These are phyloP conservation scores for Thalassiosira livingstoniorum DNA, from an alignment of 352 stramenopile genomes.

Conservation along the genomic window DNA sequence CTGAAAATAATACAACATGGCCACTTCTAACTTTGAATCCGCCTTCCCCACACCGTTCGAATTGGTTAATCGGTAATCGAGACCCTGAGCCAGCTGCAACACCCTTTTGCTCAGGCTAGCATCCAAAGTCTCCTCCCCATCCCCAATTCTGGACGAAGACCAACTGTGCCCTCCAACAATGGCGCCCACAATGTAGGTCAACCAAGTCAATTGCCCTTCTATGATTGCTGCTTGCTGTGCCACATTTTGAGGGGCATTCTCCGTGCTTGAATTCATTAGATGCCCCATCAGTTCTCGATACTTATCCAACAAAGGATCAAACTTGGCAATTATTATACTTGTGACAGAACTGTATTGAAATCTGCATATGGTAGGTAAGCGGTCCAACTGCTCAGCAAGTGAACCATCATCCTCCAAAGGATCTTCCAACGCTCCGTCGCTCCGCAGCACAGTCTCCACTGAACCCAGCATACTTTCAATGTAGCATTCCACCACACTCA, in stretches of 20 bases:
- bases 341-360: constrained; percentile 95
- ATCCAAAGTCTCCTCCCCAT: constrained; percentile 95
- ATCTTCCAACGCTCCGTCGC: constrained; percentile 93
- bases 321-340: constrained; percentile 92
- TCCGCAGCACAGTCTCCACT: constrained; percentile 91
- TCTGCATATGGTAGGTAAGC: constrained; percentile 95
- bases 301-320: constrained; percentile 93
- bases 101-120: constrained; percentile 94
- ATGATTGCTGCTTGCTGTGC: constrained; percentile 85
- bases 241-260: constrained; percentile 78
- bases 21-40: constrained; percentile 93
- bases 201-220: constrained; percentile 96
- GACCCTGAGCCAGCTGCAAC: constrained; percentile 94
- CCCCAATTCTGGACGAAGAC: constrained; percentile 89
- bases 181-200: constrained; percentile 95
- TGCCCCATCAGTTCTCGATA: constrained; percentile 90
- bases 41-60: constrained; percentile 83
- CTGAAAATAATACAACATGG: constrained; percentile 97
- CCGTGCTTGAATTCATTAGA: constrained; percentile 84
- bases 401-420: constrained; percentile 96
- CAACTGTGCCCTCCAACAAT: constrained; percentile 96
- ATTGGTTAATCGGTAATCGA: constrained; percentile 93
- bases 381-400: constrained; percentile 96
- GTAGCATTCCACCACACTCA: constrained; percentile 94
- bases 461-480: constrained; percentile 95